These are phyloP conservation scores for Cystobasidiaceae sp. DNA, from an alignment of 1,284 basidiomycete genomes.

Conservation along the genomic window DNA sequence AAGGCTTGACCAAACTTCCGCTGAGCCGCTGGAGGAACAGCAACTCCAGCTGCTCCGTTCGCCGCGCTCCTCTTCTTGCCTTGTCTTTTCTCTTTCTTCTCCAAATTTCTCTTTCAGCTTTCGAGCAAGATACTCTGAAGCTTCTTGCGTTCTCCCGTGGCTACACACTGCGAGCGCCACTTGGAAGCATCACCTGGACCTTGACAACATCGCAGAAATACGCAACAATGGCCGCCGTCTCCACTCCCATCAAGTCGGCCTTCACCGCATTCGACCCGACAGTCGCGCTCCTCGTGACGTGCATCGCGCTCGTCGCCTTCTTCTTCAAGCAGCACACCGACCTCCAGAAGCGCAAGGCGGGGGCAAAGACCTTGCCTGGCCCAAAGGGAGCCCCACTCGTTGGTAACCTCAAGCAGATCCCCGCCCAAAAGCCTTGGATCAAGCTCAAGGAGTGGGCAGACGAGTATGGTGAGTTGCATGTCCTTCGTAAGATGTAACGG, in stretches of 20 bases:
- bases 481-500: not conserved
- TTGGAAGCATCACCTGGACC: too few relatives aligned
- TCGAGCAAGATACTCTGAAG: too few relatives aligned
- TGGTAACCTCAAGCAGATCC: constrained; percentile 25
- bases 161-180: too few relatives aligned
- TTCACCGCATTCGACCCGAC: constrained; percentile 14
- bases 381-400: constrained; percentile 22
- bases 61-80: too few relatives aligned
- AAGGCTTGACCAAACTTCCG: too few relatives aligned
- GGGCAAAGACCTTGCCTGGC: constrained; percentile 26
- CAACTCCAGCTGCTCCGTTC: too few relatives aligned
- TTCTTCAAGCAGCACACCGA: constrained; percentile 30
- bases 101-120: too few relatives aligned
- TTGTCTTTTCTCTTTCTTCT: too few relatives aligned
- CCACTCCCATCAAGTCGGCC: constrained; percentile 8
- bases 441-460: constrained; percentile 28
- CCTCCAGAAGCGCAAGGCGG: constrained; percentile 14
- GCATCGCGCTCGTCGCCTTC: constrained; percentile 20
- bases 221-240: constrained; percentile 5
- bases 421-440: constrained; percentile 27
- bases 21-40: too few relatives aligned
- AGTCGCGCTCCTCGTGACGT: constrained; percentile 16
- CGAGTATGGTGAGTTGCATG: constrained; percentile 28
- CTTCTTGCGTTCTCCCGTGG: too few relatives aligned
- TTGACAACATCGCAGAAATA: not conserved